A percentile compares a stretch with the other conserved stretches of the same genome.
phyloP scores from a whole-genome alignment of 2,329 filamentous ascomycete genomes.

The Leptodontidium sp. region DNA sequence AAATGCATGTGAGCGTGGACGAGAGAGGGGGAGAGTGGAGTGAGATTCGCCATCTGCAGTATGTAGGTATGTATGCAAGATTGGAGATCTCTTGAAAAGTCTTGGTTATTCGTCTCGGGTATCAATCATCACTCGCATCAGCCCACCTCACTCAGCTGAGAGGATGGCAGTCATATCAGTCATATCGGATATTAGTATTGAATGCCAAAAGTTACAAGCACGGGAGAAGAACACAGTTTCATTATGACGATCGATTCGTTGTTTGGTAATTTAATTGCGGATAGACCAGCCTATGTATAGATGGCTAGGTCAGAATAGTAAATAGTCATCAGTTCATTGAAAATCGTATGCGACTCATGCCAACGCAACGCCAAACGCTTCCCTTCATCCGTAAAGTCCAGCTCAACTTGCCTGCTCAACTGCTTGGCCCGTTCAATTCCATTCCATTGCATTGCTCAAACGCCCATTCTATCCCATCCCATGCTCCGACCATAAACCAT shows the following conservation, averaged over 20 bases:
- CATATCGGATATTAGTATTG: neutral
- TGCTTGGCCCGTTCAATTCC: neutral
- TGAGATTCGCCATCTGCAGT: neutral
- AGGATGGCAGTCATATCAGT: neutral
- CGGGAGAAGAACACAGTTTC: neutral
- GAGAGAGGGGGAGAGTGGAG: conserved; percentile 5
- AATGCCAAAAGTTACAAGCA: neutral
- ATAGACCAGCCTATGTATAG: no score
- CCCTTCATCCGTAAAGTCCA: neutral
- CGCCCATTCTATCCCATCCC: conserved; percentile 12
- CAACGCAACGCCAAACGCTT: neutral
- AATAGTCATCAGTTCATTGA: conserved; percentile 18
- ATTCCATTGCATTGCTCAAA: neutral
- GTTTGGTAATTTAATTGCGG: conserved; percentile 2
- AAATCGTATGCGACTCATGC: conserved; percentile 5
- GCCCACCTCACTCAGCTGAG: conserved; percentile 3
- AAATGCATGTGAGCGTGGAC: neutral
- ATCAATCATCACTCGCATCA: neutral
- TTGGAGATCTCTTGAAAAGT: neutral
- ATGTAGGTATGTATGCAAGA: conserved; percentile 4
- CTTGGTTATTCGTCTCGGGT: conserved; percentile 1
- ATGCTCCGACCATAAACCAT: neutral
- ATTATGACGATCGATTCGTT: conserved; percentile 1
- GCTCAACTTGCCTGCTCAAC: neutral
- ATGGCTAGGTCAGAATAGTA: neutral